phyloP scores from a whole-genome alignment of 805 yeast genomes.

The Dipodascopsis uninucleata region DNA sequence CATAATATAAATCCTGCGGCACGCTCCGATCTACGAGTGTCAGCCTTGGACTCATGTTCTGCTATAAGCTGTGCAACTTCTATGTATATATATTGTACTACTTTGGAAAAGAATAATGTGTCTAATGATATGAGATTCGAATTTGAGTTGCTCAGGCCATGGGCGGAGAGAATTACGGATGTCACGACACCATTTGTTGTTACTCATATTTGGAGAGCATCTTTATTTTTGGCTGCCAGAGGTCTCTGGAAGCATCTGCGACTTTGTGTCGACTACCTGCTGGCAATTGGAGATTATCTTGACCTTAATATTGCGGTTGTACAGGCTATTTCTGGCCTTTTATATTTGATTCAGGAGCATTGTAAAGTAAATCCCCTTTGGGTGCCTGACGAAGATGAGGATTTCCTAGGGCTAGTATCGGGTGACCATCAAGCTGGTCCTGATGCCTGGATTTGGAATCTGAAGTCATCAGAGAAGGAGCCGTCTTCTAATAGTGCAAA shows the following conservation, averaged over 20 bases:
- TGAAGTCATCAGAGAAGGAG: too few species aligned
- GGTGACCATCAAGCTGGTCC: conserved; percentile 43
- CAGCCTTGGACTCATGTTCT: conserved; percentile 21
- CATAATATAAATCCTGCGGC: conserved; percentile 24
- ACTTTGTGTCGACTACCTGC: conserved; percentile 18
- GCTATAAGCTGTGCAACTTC: conserved; percentile 18
- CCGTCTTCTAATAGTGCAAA: too few species aligned
- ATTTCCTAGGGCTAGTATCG: conserved; percentile 31
- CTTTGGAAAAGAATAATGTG: neutral
- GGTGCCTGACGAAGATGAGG: conserved; percentile 17
- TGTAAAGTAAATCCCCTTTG: neutral
- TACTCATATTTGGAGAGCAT: conserved; percentile 19
- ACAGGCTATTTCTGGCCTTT: conserved; percentile 15
- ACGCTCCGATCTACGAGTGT: conserved; percentile 15
- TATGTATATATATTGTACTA: too few species aligned
- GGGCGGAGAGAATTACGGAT: conserved; percentile 16
- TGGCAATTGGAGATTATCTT: conserved; percentile 23
- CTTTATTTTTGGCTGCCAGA: conserved; percentile 13
- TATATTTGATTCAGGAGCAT: conserved; percentile 4
- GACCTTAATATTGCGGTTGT: conserved; percentile 24
- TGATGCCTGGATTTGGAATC: conserved; percentile 22
- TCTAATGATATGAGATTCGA: neutral
- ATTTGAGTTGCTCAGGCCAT: too few species aligned
- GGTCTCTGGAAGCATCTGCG: conserved; percentile 23
- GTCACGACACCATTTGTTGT: conserved; percentile 9